phyloP scores from a whole-genome alignment of 306 rosid species.

The Ammopiptanthus mongolicus region DNA sequence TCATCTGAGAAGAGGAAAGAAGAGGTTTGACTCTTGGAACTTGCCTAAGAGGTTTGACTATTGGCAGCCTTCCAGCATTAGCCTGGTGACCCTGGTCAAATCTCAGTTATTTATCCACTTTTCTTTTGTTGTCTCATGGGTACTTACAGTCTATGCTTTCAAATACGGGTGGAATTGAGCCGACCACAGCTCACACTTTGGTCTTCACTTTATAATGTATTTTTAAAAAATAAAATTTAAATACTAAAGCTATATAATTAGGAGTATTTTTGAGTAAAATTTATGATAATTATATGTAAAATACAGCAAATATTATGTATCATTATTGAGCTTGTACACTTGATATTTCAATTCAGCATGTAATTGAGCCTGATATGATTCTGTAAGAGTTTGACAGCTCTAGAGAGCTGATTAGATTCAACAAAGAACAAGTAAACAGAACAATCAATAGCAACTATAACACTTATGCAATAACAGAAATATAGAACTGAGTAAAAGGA shows the following conservation, averaged over 20 bases:
- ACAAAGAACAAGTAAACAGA: too few relatives aligned
- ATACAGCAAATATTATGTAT: neutral
- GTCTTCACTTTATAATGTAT: neutral
- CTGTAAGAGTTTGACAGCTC: too few relatives aligned
- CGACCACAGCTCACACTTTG: neutral
- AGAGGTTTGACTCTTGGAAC: constrained; percentile 47
- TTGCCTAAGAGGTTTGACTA: neutral
- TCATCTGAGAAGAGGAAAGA: constrained; percentile 61
- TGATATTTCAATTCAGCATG: neutral
- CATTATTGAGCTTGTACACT: too few relatives aligned
- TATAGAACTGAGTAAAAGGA: too few relatives aligned
- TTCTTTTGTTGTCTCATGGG: neutral
- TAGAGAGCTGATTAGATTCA: too few relatives aligned
- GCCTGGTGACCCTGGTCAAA: neutral
- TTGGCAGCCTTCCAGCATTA: neutral
- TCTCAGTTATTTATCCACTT: neutral
- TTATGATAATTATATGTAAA: neutral
- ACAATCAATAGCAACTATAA: too few relatives aligned
- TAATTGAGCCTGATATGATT: neutral
- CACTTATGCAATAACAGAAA: too few relatives aligned
- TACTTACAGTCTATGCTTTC: neutral
- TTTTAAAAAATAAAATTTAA: neutral
- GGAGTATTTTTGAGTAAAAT: neutral
- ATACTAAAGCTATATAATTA: neutral
- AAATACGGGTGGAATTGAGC: neutral